phyloP scores from a whole-genome alignment of 176 grass and related monocot species.

The Aegilops tauschii region DNA sequence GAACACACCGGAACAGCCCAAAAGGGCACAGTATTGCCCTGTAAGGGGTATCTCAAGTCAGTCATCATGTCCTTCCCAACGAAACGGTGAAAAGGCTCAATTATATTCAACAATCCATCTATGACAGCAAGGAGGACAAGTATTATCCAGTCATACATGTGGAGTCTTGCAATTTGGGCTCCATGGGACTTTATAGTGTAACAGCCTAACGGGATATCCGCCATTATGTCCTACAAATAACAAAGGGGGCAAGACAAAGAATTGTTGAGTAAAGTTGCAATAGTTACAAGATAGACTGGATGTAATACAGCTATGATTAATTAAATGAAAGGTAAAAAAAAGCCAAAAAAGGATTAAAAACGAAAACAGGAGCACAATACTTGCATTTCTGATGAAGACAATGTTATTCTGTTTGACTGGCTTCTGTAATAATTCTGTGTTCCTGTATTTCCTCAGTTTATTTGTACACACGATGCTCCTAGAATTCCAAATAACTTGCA shows the following conservation, averaged over 20 bases:
- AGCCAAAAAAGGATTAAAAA: background rate
- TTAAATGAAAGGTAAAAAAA: background rate
- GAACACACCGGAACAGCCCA: no score
- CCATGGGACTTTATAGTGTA: no score
- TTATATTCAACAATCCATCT: no score
- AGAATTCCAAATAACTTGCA: background rate
- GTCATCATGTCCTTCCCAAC: no score
- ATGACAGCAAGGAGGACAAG: no score
- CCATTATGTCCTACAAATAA: conserved; percentile 26
- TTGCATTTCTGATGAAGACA: background rate
- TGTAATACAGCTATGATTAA: background rate
- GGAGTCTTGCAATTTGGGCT: no score
- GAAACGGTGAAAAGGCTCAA: no score
- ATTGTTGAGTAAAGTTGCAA: conserved; percentile 5
- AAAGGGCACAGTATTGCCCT: no score
- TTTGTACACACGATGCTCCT: no score
- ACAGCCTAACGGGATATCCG: no score
- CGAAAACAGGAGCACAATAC: background rate
- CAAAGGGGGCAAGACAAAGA: conserved; percentile 16
- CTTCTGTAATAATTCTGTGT: background rate
- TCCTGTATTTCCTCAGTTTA: background rate
- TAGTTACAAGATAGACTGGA: background rate
- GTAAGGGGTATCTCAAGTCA: no score
- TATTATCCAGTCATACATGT: no score
- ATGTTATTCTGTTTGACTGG: background rate